A percentile compares a stretch with the other conserved stretches of the same genome.
These are phyloP conservation scores for Exophiala sp. DNA, from an alignment of 2,329 filamentous ascomycete genomes.

Conservation along the genomic window DNA sequence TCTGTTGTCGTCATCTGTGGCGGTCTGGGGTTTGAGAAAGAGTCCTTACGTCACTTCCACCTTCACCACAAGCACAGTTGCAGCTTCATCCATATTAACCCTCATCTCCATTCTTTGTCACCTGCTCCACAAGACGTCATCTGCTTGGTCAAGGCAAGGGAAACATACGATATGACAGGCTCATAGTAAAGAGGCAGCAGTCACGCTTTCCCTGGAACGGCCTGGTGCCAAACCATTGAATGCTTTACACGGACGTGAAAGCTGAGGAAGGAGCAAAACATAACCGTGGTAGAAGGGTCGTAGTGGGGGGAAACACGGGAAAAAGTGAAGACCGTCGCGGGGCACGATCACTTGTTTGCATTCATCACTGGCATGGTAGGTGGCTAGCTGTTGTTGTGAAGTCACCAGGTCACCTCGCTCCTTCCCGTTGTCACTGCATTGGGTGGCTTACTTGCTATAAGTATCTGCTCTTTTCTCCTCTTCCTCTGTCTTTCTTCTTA, in stretches of 20 bases:
- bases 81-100: not conserved
- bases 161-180: not conserved
- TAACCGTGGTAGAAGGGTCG: too few species aligned
- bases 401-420: conserved; percentile 1
- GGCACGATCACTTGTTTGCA: not conserved
- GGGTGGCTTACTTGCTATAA: conserved; percentile 12
- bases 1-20: not conserved
- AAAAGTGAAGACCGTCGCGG: not conserved
- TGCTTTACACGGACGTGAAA: not conserved
- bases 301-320: not conserved
- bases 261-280: not conserved
- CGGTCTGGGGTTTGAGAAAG: not conserved
- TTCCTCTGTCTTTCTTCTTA: conserved; percentile 4
- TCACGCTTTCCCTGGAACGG: not conserved
- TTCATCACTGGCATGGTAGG: not conserved
- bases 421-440: not conserved
- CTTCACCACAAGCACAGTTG: too few species aligned
- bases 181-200: not conserved
- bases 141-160: not conserved
- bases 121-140: not conserved
- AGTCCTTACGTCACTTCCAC: not conserved
- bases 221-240: not conserved
- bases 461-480: conserved; percentile 12
- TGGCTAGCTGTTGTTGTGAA: not conserved
- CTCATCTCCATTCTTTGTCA: not conserved